Percentiles rank a stretch among this genome's conserved stretches.
phyloP scores from a whole-genome alignment of 1,139 yeast genomes.

The Ashbya aceris region DNA sequence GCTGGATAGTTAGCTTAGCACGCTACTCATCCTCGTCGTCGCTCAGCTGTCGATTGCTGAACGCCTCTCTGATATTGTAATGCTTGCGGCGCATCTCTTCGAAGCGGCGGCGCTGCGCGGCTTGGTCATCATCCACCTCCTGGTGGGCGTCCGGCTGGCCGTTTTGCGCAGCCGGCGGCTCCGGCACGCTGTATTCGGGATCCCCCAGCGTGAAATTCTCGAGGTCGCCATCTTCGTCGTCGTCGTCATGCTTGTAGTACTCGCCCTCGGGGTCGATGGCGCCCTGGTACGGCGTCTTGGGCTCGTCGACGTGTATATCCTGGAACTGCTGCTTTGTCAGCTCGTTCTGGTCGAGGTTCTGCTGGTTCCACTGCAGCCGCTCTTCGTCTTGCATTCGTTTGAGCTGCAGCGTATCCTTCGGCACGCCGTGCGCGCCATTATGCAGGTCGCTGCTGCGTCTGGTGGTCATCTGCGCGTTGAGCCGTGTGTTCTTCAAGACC shows the following conservation, averaged over 20 bases:
- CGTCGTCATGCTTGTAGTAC: constrained; percentile 62
- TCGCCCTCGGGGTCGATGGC: constrained; percentile 86
- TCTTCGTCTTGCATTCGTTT: constrained; percentile 27
- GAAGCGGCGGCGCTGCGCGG: constrained; percentile 55
- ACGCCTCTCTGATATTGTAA: constrained; percentile 62
- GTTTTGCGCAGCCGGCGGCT: constrained; percentile 21
- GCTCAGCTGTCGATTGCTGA: constrained; percentile 27
- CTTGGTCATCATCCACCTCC: constrained; percentile 38
- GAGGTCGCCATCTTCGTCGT: constrained; percentile 45
- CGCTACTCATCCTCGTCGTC: constrained; percentile 23
- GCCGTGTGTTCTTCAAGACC: constrained; percentile 40
- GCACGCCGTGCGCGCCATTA: constrained; percentile 14
- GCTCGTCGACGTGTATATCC: constrained; percentile 65
- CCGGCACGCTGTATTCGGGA: constrained; percentile 32
- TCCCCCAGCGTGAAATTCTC: constrained; percentile 48
- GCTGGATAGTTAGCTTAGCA: too few relatives aligned
- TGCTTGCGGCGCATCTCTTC: constrained; percentile 72
- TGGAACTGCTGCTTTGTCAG: constrained; percentile 32
- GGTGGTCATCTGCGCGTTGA: constrained; percentile 34
- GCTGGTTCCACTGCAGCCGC: constrained; percentile 62
- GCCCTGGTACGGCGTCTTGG: constrained; percentile 94
- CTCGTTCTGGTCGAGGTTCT: constrained; percentile 55
- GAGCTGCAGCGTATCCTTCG: constrained; percentile 25
- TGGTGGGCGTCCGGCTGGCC: constrained; percentile 13
- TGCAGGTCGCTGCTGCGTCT: constrained; percentile 5